These are phyloP conservation scores for Haplographium delicatum DNA, from an alignment of 495 filamentous ascomycete genomes.

Conservation along the genomic window DNA sequence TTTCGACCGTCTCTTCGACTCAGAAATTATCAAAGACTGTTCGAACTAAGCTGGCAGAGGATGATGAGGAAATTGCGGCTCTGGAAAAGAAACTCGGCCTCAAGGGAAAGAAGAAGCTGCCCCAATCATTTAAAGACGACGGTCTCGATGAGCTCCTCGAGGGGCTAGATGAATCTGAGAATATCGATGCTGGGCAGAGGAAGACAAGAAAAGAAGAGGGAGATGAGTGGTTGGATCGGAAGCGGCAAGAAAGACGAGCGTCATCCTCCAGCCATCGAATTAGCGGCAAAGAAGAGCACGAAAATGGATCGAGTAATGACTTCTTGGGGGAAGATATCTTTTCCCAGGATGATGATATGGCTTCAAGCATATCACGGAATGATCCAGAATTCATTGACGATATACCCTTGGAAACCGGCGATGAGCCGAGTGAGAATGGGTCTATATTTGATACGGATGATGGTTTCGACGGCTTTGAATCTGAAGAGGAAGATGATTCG, in stretches of 20 bases:
- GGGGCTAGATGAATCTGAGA: slow-evolving; percentile 56
- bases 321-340: slow-evolving; percentile 23
- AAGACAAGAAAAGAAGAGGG: slow-evolving; percentile 64
- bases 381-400: slow-evolving; percentile 22
- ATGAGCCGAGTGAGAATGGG: slow-evolving; percentile 27
- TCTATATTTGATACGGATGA: slow-evolving; percentile 29
- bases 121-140: slow-evolving; percentile 77
- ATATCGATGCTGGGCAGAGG: slow-evolving; percentile 41
- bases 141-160: slow-evolving; percentile 75
- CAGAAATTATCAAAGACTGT: slow-evolving; percentile 50
- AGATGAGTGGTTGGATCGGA: slow-evolving; percentile 46
- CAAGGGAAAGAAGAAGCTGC: slow-evolving; percentile 68
- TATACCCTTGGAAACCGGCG: slow-evolving; percentile 23
- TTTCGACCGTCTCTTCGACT: slow-evolving; percentile 20
- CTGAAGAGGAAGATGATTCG: slow-evolving; percentile 9
- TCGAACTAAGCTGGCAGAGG: slow-evolving; percentile 60
- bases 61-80: slow-evolving; percentile 83
- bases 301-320: slow-evolving; percentile 24
- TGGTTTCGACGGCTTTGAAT: slow-evolving; percentile 28
- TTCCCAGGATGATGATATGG: slow-evolving; percentile 19
- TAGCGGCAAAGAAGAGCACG: slow-evolving; percentile 17
- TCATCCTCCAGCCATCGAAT: slow-evolving; percentile 3
- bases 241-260: slow-evolving; percentile 38
- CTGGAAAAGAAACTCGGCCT: slow-evolving; percentile 86
- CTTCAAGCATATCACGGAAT: slow-evolving; percentile 20